Evolutionary conservation across 345 rosid genomes (phyloP).

Genomic region (Pugionium dolabratum): DNA sequence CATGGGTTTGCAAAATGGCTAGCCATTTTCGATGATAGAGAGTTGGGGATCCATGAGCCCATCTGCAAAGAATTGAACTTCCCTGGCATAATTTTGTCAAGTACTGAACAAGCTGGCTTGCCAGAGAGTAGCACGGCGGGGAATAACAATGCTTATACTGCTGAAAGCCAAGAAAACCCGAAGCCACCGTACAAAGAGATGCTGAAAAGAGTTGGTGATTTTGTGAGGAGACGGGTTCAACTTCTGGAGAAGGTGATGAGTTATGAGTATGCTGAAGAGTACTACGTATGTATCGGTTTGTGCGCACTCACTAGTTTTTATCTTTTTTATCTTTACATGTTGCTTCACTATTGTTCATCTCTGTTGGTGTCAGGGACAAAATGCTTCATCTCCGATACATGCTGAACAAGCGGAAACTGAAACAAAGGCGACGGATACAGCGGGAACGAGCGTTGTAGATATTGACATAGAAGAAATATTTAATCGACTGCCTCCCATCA

Average conservation of each 20-base stretch:
- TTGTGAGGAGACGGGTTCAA: slow-evolving; percentile 64
- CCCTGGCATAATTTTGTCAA: slow-evolving; percentile 51
- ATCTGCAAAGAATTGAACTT: slow-evolving; percentile 63
- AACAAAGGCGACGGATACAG: slow-evolving; percentile 31
- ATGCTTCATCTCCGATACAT: not conserved
- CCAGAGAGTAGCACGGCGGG: slow-evolving; percentile 48
- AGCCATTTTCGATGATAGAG: slow-evolving; percentile 69
- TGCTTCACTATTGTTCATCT: slow-evolving; percentile 9
- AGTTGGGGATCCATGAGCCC: slow-evolving; percentile 58
- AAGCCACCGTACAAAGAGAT: slow-evolving; percentile 60
- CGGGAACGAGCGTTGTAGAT: slow-evolving; percentile 39
- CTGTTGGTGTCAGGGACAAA: slow-evolving; percentile 44
- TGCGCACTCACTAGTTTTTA: not conserved
- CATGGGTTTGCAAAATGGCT: slow-evolving; percentile 90
- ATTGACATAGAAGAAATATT: slow-evolving; percentile 22
- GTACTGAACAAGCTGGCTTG: slow-evolving; percentile 47
- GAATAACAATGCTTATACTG: slow-evolving; percentile 38
- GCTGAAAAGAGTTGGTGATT: slow-evolving; percentile 65
- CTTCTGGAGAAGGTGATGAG: slow-evolving; percentile 59
- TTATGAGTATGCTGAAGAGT: slow-evolving; percentile 54
- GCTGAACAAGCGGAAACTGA: slow-evolving; percentile 48
- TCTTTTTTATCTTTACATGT: slow-evolving; percentile 7
- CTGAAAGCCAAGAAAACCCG: slow-evolving; percentile 40
- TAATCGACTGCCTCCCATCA: slow-evolving; percentile 46
- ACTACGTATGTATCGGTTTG: slow-evolving; percentile 50